These are phyloP conservation scores for Pseudogymnoascus sp. DNA, from an alignment of 2,329 filamentous ascomycete genomes.

Conservation along the genomic window DNA sequence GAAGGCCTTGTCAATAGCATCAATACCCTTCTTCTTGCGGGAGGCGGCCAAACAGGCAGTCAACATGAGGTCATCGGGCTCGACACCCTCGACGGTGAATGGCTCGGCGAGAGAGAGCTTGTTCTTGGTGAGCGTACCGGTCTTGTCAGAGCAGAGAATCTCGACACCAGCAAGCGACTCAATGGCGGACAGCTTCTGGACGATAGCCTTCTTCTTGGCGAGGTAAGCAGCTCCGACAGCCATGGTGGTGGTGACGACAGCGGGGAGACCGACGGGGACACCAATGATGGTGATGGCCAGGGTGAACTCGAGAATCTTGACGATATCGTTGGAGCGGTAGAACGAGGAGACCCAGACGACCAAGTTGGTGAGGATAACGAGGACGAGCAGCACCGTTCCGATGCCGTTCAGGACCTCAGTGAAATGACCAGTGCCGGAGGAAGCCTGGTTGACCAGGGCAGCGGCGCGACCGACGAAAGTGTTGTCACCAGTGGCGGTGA, in stretches of 20 bases:
- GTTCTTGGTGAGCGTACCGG: conserved; percentile 88
- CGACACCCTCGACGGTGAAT: conserved; percentile 74
- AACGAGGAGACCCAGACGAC: conserved; percentile 82
- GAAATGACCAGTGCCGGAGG: conserved; percentile 73
- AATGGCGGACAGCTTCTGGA: conserved; percentile 86
- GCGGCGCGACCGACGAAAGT: conserved; percentile 87
- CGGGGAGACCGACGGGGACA: conserved; percentile 87
- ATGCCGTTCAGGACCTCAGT: conserved; percentile 86
- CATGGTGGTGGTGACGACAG: conserved; percentile 92
- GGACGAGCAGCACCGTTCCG: conserved; percentile 68
- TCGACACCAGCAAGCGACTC: conserved; percentile 89
- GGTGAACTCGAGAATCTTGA: conserved; percentile 74
- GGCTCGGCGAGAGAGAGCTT: conserved; percentile 83
- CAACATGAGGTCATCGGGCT: conserved; percentile 83
- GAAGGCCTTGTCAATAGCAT: conserved; percentile 93
- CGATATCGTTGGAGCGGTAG: conserved; percentile 78
- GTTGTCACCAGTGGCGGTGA: conserved; percentile 79
- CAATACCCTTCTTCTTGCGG: conserved; percentile 92
- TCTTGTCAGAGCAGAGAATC: conserved; percentile 93
- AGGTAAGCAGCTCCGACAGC: conserved; percentile 87
- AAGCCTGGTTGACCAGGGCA: conserved; percentile 73
- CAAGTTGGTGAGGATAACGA: conserved; percentile 74
- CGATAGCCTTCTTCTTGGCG: conserved; percentile 86
- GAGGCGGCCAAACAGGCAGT: conserved; percentile 85
- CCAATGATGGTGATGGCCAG: conserved; percentile 86